Percentiles rank a stretch among this genome's conserved stretches.
Evolutionary conservation across 2,329 filamentous ascomycete genomes (phyloP).

Genomic region (Ascochyta koolunga): DNA sequence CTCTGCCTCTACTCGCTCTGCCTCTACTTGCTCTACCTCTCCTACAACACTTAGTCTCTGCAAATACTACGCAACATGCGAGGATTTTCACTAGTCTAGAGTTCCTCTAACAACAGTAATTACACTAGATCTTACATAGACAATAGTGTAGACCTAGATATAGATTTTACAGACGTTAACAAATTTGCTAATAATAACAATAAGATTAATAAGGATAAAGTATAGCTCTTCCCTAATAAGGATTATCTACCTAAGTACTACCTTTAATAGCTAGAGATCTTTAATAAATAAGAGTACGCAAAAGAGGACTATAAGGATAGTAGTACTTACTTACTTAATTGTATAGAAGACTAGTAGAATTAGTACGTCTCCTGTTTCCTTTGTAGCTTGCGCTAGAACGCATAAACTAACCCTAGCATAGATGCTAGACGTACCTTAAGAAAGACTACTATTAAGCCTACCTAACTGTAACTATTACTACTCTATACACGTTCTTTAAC

Average conservation of each 20-base stretch:
- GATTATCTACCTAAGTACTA: conserved; percentile 26
- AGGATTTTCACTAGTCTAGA: conserved; percentile 10
- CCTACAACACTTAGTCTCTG: neutral
- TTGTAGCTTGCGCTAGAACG: conserved; percentile 10
- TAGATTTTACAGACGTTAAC: conserved; percentile 16
- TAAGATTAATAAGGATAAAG: conserved; percentile 12
- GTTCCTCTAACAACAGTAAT: conserved; percentile 17
- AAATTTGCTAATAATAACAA: conserved; percentile 4
- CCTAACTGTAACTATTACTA: conserved; percentile 15
- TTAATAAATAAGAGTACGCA: conserved; percentile 22
- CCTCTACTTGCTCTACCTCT: conserved; percentile 5
- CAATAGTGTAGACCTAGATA: conserved; percentile 17
- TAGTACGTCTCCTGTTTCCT: conserved; percentile 17
- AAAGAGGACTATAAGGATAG: conserved; percentile 28
- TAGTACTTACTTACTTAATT: conserved; percentile 23
- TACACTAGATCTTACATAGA: conserved; percentile 14
- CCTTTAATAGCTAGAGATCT: conserved; percentile 16
- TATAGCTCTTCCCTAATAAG: conserved; percentile 15
- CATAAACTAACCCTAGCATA: conserved; percentile 14
- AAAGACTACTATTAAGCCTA: conserved; percentile 12
- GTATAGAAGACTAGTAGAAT: conserved; percentile 26
- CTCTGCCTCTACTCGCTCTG: neutral
- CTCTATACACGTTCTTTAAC: conserved; percentile 25
- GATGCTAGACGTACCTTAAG: conserved; percentile 19
- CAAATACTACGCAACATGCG: conserved; percentile 7